Base-by-base conservation (phyloP, 1,284 basidiomycete species). In the Calocybe gambosa region DNA sequence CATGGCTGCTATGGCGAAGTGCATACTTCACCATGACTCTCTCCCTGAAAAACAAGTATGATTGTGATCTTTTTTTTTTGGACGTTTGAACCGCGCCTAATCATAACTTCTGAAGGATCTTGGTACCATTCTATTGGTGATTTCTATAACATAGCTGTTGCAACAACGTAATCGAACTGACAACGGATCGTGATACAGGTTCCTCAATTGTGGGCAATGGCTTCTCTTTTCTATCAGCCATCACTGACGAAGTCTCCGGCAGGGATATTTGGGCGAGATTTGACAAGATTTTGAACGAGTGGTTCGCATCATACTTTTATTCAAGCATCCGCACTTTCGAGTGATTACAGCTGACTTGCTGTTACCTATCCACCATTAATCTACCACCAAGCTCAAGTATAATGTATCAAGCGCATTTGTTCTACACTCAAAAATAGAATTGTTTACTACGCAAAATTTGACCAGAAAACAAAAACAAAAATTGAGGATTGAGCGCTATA, bases 11-110 rank as follows among this genome's bases (percentile, higher is more conserved):
- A 33, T 89, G 88, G 88, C 70, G 86, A 47, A 82, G 80, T 19
- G 87, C 88, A 1, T 89, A 91, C 64, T 85, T 87, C 58, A 86
- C 84, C 4, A 81, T 82, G 74, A 84, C 85, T 1, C 68, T 93
- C 52, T 85, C 83, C 55, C 61, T 78, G 60, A 69, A 87, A 60
- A 93, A 93, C 63, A 85, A 85, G 78, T 80, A 70, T 51, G 52
- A 72, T 60, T 36, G 28, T 4, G 18, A 15, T 40, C 16, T 42
- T 31, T 31, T 39, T 18, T 42, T 4, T 15, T 16, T 16, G n/a
- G 15, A 15, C n/a, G n/a, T 29, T 50, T 8, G n/a, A 46, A 48
- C 46, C 43, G 47, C 23, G 37, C 23, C 26, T 8, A 7, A n/a
- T 16, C 29, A 36, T 18, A 20, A 12, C 35, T 26, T 1, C 7